Percentiles rank a stretch among this genome's conserved stretches.
Evolutionary conservation across 345 rosid species (phyloP).

Genomic region (Pistacia vera): DNA sequence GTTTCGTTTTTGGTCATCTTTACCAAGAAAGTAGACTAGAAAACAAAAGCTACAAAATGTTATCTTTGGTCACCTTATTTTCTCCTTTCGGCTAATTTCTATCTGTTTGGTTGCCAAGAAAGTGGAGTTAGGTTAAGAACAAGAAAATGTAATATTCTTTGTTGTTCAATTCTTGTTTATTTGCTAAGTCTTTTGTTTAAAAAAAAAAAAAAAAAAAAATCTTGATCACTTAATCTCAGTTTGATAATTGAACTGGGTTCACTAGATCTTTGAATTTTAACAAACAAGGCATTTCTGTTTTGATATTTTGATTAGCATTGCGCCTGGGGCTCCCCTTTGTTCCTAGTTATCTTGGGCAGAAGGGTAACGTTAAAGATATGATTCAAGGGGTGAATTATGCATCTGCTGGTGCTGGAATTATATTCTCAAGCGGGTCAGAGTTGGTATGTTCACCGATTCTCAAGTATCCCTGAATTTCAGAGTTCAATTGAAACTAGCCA

Average conservation of each 20-base stretch:
- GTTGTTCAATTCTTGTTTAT: neutral
- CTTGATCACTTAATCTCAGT: neutral
- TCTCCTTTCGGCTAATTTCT: neutral
- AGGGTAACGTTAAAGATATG: slow-evolving; percentile 60
- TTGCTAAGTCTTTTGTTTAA: neutral
- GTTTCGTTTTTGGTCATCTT: neutral
- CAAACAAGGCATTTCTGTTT: neutral
- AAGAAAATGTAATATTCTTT: neutral
- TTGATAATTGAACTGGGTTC: no score
- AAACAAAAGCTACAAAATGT: neutral
- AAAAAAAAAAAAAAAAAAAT: neutral
- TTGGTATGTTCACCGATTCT: slow-evolving; percentile 42
- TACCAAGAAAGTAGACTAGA: neutral
- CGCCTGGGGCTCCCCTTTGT: slow-evolving; percentile 79
- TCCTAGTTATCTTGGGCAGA: slow-evolving; percentile 85
- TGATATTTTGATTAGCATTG: slow-evolving; percentile 45
- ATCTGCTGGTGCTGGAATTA: slow-evolving; percentile 87
- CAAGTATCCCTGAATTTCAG: neutral
- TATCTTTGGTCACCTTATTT: neutral
- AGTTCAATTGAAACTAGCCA: neutral
- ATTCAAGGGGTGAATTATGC: slow-evolving; percentile 85
- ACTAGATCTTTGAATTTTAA: neutral
- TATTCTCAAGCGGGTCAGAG: slow-evolving; percentile 84
- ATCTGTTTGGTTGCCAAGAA: slow-evolving; percentile 12
- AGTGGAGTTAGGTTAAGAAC: neutral